These are phyloP conservation scores for Neoscytalidium dimidiatum DNA, from an alignment of 2,329 filamentous ascomycete species.

Conservation along the genomic window DNA sequence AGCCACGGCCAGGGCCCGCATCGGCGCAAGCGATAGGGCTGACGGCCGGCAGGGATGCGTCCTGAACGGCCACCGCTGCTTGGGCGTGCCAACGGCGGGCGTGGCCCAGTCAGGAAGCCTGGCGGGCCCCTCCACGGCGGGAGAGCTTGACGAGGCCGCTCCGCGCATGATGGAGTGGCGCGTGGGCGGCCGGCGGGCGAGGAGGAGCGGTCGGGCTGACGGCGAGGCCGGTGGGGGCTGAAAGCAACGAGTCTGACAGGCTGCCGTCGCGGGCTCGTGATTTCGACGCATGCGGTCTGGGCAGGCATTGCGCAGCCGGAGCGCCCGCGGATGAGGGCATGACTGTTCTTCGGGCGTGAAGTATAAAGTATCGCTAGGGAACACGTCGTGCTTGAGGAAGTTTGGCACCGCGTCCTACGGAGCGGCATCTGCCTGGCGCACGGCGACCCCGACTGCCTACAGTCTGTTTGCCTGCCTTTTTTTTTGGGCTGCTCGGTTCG, in stretches of 20 bases:
- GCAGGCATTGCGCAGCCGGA: background rate
- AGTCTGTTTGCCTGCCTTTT: background rate
- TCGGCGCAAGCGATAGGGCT: conserved; percentile 10
- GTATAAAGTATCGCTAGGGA: background rate
- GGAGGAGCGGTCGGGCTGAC: background rate
- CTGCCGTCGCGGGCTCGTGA: background rate
- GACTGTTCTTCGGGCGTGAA: background rate
- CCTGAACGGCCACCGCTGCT: background rate
- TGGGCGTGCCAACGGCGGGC: background rate
- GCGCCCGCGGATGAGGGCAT: background rate
- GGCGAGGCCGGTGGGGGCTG: conserved; percentile 5
- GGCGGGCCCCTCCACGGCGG: background rate
- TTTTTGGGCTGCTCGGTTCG: too few relatives aligned
- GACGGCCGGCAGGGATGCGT: background rate
- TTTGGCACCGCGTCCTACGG: background rate
- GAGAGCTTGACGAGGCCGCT: background rate
- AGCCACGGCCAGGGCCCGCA: background rate
- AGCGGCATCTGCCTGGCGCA: background rate
- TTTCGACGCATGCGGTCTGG: background rate
- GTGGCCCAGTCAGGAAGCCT: background rate
- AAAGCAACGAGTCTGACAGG: background rate
- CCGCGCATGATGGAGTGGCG: background rate
- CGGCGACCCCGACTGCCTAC: background rate
- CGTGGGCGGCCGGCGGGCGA: background rate
- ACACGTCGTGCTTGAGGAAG: background rate